Evolutionary conservation across 305 asterid genomes (phyloP).

Genomic region (Caryopteris hybrid): DNA sequence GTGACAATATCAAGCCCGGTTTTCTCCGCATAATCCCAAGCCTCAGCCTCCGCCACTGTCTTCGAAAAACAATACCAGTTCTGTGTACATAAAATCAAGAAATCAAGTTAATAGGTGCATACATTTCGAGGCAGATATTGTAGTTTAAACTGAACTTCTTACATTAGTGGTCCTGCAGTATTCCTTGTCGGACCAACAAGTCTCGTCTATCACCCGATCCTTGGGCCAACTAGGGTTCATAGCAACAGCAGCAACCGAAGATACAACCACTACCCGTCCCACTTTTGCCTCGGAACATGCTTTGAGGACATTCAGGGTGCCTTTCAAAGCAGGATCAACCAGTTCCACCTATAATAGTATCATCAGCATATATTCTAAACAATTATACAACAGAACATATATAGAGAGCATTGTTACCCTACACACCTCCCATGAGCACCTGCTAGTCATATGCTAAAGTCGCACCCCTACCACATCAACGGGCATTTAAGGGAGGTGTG

Average conservation of each 20-base stretch:
- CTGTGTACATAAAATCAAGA: slow-evolving; percentile 29
- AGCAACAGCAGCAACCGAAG: slow-evolving; percentile 47
- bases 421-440: no score
- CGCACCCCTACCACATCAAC: no score
- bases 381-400: background rate
- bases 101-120: background rate
- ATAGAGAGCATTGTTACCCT: no score
- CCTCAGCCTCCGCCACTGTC: slow-evolving; percentile 64
- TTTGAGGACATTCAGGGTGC: slow-evolving; percentile 66
- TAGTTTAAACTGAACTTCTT: background rate
- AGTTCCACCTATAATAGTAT: slow-evolving; percentile 55
- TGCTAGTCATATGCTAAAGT: no score
- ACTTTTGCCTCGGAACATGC: slow-evolving; percentile 59
- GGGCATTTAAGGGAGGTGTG: no score
- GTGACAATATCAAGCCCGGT: slow-evolving; percentile 52
- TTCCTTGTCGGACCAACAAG: slow-evolving; percentile 73
- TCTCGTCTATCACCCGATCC: slow-evolving; percentile 48
- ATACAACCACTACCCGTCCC: slow-evolving; percentile 55
- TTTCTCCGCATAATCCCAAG: slow-evolving; percentile 47
- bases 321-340: slow-evolving; percentile 61
- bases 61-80: slow-evolving; percentile 74
- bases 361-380: background rate
- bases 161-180: slow-evolving; percentile 65
- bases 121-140: background rate
- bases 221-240: slow-evolving; percentile 60